Conservation (phyloP, 1,284 basidiomycete genomes). For the Austroboletus rostrupii region DNA sequence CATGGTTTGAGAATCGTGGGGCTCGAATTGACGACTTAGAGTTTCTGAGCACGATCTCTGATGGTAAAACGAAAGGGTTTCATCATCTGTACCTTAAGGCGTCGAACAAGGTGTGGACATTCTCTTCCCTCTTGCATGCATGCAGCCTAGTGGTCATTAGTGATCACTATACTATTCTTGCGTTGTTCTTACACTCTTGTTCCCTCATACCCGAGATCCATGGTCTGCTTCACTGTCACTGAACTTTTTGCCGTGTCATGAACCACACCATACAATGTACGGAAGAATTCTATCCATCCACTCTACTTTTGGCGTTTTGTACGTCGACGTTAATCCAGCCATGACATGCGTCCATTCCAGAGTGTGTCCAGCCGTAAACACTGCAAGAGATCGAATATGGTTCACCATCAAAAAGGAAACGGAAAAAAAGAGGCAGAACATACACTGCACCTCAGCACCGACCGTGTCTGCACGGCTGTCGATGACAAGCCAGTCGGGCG, state of each 20-base stretch:
- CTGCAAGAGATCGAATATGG: not conserved
- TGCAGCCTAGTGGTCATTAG: constrained; percentile 12
- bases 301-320: constrained; percentile 15
- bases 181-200: constrained; percentile 9
- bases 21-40: too few relatives aligned
- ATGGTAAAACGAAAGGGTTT: too few relatives aligned
- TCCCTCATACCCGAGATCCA: constrained; percentile 11
- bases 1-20: too few relatives aligned
- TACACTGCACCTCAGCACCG: constrained; percentile 73
- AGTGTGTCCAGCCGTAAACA: constrained; percentile 40
- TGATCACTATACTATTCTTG: constrained; percentile 11
- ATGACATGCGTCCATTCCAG: constrained; percentile 52
- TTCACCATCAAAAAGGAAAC: not conserved
- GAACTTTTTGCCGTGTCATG: constrained; percentile 22
- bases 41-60: too few relatives aligned
- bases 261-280: constrained; percentile 30
- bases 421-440: constrained; percentile 19
- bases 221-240: constrained; percentile 1
- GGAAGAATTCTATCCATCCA: constrained; percentile 24
- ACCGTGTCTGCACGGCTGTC: constrained; percentile 46
- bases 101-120: constrained; percentile 45
- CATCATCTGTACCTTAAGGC: constrained; percentile 49
- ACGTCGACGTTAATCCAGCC: constrained; percentile 40
- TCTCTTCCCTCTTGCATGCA: constrained; percentile 10
- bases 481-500: constrained; percentile 74